Evolutionary conservation across 305 asterid genomes (phyloP), one percentile per base, ranked within the genome.

Genomic region (Fraxinus angustifolia): DNA sequence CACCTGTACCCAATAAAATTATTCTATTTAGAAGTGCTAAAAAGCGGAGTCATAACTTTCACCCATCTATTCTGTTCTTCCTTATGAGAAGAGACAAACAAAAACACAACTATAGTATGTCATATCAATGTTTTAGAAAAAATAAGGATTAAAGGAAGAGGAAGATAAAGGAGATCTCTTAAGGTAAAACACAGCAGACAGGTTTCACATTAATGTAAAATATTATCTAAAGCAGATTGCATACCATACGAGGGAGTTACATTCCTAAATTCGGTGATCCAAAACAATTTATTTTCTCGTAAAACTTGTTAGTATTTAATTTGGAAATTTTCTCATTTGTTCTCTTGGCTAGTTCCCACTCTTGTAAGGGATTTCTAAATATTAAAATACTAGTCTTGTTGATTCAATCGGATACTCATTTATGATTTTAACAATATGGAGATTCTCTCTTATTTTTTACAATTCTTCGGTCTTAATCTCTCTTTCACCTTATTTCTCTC

Each of bases 1-100:
- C 89, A 96, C 98, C 99, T 96, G 95, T 88, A 86, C 45, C 84
- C 84, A 83, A 79, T 56, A 82, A 79, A 82, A 78, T 82, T 75
- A 82, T 70, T 16, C 78, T 58, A 58, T 60, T 84, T 82, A 91
- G 79, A 85, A 60, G 71, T 71, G 76, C 81, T 75, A n/a, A 56
- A 76, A 83, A 80, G 83, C 78, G 84, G 26, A 80, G 36, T 67
- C 86, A 80, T 45, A 74, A 82, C 80, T 68, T 76, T 33, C 48
- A 71, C 26, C 76, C 28, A 31, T 71, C 45, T 28, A 33, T 28
- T 68, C 36, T 28, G 73, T 58, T 58, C 16, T 67, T 67, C 73
- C 34, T 30, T 30, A 31, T 30, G 40, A 71, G 45, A 40, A 71
- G 45, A 71, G 45, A 16, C 26, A 30, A 71, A 67, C 73, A n/a